phyloP scores from a whole-genome alignment of 176 grass and related monocot species.

The Avena eriantha region DNA sequence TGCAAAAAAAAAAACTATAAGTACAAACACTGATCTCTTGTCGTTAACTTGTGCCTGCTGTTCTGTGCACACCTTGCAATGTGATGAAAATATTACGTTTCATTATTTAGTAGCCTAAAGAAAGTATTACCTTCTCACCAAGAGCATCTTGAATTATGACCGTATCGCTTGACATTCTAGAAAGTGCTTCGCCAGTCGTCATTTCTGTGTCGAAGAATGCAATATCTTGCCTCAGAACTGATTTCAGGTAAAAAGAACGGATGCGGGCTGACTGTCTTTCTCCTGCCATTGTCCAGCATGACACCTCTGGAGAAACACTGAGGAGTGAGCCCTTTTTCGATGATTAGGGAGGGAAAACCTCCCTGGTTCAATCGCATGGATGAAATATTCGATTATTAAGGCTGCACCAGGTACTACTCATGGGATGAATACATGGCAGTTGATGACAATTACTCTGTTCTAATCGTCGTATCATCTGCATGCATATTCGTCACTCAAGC shows the following conservation, averaged over 20 bases:
- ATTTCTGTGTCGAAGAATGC: constrained; percentile 67
- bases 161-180: constrained; percentile 59
- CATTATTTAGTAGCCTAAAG: neutral
- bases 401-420: constrained; percentile 9
- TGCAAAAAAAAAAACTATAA: neutral
- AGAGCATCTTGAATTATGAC: constrained; percentile 61
- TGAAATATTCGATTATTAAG: neutral
- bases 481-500: neutral
- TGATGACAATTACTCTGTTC: neutral
- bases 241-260: constrained; percentile 59
- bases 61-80: neutral
- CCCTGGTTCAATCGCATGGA: neutral
- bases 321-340: constrained; percentile 9
- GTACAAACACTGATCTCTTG: neutral
- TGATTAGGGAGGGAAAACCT: neutral
- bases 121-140: constrained; percentile 63
- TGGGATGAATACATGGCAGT: neutral
- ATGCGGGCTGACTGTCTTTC: constrained; percentile 61
- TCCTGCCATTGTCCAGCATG: constrained; percentile 66
- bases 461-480: neutral
- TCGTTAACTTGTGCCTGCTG: neutral
- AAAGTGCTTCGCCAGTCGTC: constrained; percentile 61
- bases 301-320: constrained; percentile 54
- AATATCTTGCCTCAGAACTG: constrained; percentile 62
- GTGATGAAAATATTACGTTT: constrained; percentile 8